Base-by-base conservation (phyloP, 345 rosid species). In the Mercurialis annua region DNA sequence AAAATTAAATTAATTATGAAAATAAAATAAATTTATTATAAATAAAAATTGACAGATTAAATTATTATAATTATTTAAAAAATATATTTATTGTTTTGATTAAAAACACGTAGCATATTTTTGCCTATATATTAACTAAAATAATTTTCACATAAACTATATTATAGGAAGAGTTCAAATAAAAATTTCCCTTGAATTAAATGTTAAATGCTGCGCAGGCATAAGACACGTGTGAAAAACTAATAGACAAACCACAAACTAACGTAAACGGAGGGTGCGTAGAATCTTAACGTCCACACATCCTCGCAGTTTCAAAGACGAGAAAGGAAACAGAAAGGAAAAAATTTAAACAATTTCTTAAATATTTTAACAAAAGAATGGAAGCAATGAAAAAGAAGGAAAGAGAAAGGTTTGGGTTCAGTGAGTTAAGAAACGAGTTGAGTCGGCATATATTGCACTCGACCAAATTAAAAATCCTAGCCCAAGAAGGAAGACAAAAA, bases 221-320 rank as follows among this genome's bases (percentile, higher is more conserved):
- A 34, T 9, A 9, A 9, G 40, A 40, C 44, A 9, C 11, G 44
- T 40, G 44, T 4, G 10, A 40, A 40, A 40, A 40, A 4, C 36
- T 20, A 56, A 17, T 56, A 50, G 17, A 10, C 0, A 11, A 10
- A 3, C 20, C 2, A 20, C 0, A 5, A 8, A 24, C 81, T 51
- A 76, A 36, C 62, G 55, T 69, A 8, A 49, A 6, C 76, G 6
- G 8, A 0, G 1, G 55, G 65, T 73, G 82, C 74, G 74, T 66
- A 68, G 5, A 30, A 17, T 3, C 12, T 53, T 71, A 84, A 34
- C 75, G 57, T 82, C 77, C 76, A 80, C 88, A 65, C 67, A 53
- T 51, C 70, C 50, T 79, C 72, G 78, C 83, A 84, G 84, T 54
- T 43, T 59, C 9, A 65, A 40, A 58, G 71, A 71, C 34, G 69